Percentiles rank a stretch among this genome's conserved stretches.
phyloP scores from a whole-genome alignment of 169 alveolate genomes.

The Eimeria falciformis region DNA sequence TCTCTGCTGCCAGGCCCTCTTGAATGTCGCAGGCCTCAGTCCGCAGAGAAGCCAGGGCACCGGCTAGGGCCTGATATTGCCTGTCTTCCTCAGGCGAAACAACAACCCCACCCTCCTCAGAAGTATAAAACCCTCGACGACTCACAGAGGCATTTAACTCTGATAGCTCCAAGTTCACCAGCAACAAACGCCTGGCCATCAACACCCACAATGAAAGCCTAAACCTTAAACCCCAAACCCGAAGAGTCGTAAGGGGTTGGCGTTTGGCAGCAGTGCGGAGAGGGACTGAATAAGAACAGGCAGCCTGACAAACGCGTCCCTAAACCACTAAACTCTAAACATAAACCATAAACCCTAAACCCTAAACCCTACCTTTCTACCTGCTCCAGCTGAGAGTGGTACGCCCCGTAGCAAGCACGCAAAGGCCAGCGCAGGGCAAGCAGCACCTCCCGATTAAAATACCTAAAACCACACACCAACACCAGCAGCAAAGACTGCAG shows the following conservation, averaged over 20 bases:
- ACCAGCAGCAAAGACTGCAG: slow-evolving; percentile 14
- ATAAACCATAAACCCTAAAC: neutral
- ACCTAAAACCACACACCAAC: neutral
- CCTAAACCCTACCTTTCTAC: neutral
- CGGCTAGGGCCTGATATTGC: neutral
- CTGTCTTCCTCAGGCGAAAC: slow-evolving; percentile 6
- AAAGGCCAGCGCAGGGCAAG: neutral
- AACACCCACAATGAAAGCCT: too few species aligned
- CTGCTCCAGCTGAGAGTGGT: neutral
- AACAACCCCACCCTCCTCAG: neutral
- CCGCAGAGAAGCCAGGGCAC: neutral
- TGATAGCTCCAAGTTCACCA: slow-evolving; percentile 3
- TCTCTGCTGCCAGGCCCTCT: neutral
- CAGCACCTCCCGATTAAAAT: neutral
- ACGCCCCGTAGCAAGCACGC: neutral
- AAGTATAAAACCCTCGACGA: neutral
- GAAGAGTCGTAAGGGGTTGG: too few species aligned
- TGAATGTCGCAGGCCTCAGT: neutral
- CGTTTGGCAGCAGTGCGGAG: too few species aligned
- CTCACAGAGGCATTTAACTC: neutral
- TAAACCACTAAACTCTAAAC: neutral
- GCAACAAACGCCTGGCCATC: slow-evolving; percentile 10
- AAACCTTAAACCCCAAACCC: neutral
- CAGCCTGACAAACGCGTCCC: too few species aligned
- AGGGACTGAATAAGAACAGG: too few species aligned